These are phyloP conservation scores for Yamadazyma olivae DNA, from an alignment of 805 yeast genomes.

Conservation along the genomic window DNA sequence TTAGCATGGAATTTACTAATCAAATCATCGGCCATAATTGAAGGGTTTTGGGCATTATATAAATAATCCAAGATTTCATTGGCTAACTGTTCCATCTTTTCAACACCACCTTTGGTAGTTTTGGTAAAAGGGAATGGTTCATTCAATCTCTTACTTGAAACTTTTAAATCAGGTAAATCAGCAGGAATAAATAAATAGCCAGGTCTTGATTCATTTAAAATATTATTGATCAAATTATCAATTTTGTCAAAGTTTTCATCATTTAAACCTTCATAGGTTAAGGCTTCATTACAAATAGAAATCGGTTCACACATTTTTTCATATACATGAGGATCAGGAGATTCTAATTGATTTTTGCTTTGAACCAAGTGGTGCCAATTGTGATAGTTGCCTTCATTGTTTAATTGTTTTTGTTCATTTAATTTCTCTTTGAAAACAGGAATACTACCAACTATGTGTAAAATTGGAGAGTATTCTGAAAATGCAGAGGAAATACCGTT, in stretches of 20 bases:
- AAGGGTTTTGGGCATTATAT: slow-evolving; percentile 55
- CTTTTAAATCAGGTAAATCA: slow-evolving; percentile 51
- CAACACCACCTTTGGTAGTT: slow-evolving; percentile 6
- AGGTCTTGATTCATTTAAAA: slow-evolving; percentile 63
- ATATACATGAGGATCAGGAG: slow-evolving; percentile 68
- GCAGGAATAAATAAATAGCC: slow-evolving; percentile 80
- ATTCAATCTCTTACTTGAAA: slow-evolving; percentile 20
- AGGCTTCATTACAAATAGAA: slow-evolving; percentile 47
- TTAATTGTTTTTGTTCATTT: slow-evolving; percentile 1
- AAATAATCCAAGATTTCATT: slow-evolving; percentile 45
- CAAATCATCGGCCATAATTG: slow-evolving; percentile 68
- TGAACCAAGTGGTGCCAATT: slow-evolving; percentile 63
- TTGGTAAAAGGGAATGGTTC: slow-evolving; percentile 11
- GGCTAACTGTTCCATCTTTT: slow-evolving; percentile 19
- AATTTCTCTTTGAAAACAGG: slow-evolving; percentile 21
- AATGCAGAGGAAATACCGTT: slow-evolving; percentile 82
- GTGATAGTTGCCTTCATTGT: slow-evolving; percentile 10
- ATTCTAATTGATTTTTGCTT: slow-evolving; percentile 39
- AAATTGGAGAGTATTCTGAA: slow-evolving; percentile 75
- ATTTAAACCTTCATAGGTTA: slow-evolving; percentile 19
- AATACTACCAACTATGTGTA: slow-evolving; percentile 73
- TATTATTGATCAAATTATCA: slow-evolving; percentile 60
- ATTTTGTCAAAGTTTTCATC: slow-evolving; percentile 52
- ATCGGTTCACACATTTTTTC: slow-evolving; percentile 58
- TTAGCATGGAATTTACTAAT: slow-evolving; percentile 58